A percentile compares a stretch with the other conserved stretches of the same genome.
Evolutionary conservation across 1,284 basidiomycete species (phyloP).

Genomic region (Cutaneotrichosporon dermatis): DNA sequence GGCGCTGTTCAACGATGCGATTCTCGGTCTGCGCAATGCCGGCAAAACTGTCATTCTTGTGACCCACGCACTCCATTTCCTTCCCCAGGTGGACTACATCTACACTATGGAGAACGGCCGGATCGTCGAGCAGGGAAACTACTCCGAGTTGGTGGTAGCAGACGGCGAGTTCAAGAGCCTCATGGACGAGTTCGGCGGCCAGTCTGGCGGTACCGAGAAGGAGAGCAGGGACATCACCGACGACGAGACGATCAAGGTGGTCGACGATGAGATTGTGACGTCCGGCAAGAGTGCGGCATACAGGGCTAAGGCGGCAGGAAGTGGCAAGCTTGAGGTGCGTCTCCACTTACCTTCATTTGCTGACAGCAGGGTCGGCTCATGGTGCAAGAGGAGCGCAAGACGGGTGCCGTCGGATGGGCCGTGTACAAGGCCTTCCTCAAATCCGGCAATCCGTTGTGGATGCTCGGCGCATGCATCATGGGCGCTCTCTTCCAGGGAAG

Average conservation of each 20-base stretch:
- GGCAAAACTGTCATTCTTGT: slow-evolving; percentile 73
- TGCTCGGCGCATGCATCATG: slow-evolving; percentile 11
- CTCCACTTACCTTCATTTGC: background rate
- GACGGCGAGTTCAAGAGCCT: slow-evolving; percentile 59
- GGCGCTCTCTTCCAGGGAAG: slow-evolving; percentile 9
- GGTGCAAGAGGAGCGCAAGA: slow-evolving; percentile 35
- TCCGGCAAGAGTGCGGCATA: background rate
- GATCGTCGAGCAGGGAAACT: slow-evolving; percentile 12
- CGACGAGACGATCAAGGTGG: slow-evolving; percentile 39
- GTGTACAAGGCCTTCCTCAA: slow-evolving; percentile 27
- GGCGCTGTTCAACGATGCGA: slow-evolving; percentile 73
- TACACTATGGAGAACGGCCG: slow-evolving; percentile 12
- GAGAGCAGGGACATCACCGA: slow-evolving; percentile 50
- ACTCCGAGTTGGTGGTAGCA: background rate
- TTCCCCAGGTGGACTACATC: slow-evolving; percentile 22
- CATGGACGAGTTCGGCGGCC: slow-evolving; percentile 61
- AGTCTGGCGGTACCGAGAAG: background rate
- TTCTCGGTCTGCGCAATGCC: slow-evolving; percentile 55
- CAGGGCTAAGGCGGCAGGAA: slow-evolving; percentile 52
- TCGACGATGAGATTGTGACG: slow-evolving; percentile 12
- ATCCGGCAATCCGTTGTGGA: slow-evolving; percentile 16
- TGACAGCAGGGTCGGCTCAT: slow-evolving; percentile 10
- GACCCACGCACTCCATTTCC: slow-evolving; percentile 52
- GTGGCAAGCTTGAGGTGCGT: slow-evolving; percentile 55
- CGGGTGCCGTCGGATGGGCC: slow-evolving; percentile 27